Base-by-base conservation (phyloP, 2,329 filamentous ascomycete species). In the Mycosphaerelloides madeirae region DNA sequence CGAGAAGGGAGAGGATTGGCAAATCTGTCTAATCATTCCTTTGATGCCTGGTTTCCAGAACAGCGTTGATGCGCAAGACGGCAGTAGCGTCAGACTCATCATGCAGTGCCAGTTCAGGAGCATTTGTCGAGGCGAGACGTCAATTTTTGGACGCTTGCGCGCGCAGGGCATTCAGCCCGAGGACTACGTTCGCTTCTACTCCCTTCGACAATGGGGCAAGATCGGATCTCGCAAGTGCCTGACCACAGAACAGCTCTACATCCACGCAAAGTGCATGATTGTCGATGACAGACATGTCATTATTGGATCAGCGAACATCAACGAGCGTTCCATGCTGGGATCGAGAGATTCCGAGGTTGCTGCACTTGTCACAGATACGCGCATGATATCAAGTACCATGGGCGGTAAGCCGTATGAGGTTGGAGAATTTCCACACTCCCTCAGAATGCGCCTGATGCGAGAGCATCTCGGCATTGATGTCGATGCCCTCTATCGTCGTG, bases 1-100 rank as follows among this genome's bases (percentile, higher is more conserved):
- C 55, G 78, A 84, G 55, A 87, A 94, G 29, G 81, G 84, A 38
- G 88, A 97, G 65, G 82, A 88, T 43, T 98, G 93, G 93, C 83
- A 87, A 52, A 88, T 86, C 31, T 83, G 89, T 48, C 85, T 97
- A 52, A 69, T 97, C 50, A 94, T 98, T 47, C 93, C 93, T 1
- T 75, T 98, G 25, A 94, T 98, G 82, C 93, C 93, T n/a, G 93
- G 93, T 2, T 98, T 97, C 68, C 90, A 97, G 67, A 96, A 95
- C 60, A 94, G 89, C 0, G 91, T 98, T 15, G 89, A 95, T 56
- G 84, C 88, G 53, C 87, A 93, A 58, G 91, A 96, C 55, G 93
- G 93, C 31, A 95, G 87, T 29, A 96, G 90, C 68, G 86, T 98
- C 32, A 83, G 93, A 43, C 71, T 97, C 50, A 98, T 97, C 64